Conservation (phyloP, 305 asterid species). For the Fraxinus xanthoxyloides region DNA sequence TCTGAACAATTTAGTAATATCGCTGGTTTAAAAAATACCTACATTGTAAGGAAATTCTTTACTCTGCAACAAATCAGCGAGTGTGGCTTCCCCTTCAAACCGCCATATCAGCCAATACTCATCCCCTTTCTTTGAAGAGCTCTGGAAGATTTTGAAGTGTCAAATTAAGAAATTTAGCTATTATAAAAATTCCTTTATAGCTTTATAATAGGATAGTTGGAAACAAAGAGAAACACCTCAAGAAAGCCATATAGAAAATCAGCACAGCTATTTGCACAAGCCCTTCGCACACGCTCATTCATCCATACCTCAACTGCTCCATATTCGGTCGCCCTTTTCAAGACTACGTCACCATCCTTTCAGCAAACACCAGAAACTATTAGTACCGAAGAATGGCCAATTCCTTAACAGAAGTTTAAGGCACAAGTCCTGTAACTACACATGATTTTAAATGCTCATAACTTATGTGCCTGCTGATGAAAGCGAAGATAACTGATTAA, state of each 20-base stretch:
- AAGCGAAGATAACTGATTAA: not conserved
- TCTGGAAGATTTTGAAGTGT: conserved; percentile 37
- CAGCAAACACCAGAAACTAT: conserved; percentile 18
- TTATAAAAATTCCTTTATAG: not conserved
- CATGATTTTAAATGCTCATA: conserved; percentile 1
- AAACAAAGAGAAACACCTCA: conserved; percentile 57
- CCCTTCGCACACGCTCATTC: conserved; percentile 95
- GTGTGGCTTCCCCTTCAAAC: conserved; percentile 90
- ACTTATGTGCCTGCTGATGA: not conserved
- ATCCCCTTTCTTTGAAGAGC: conserved; percentile 71
- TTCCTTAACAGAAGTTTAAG: not conserved
- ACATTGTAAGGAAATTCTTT: conserved; percentile 97
- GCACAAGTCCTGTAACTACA: conserved; percentile 1
- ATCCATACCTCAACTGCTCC: conserved; percentile 99
- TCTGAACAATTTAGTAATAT: not conserved
- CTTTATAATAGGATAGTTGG: not conserved
- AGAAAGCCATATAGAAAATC: conserved; percentile 84
- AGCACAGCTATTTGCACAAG: conserved; percentile 95
- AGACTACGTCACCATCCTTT: conserved; percentile 69
- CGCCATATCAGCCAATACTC: conserved; percentile 98
- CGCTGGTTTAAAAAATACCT: conserved; percentile 43
- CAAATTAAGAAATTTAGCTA: not conserved
- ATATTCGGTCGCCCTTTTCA: conserved; percentile 93
- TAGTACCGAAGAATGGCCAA: not conserved
- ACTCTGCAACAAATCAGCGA: conserved; percentile 84